Conservation (phyloP, 176 grass and related monocot genomes). For the Saccharum officinarum region DNA sequence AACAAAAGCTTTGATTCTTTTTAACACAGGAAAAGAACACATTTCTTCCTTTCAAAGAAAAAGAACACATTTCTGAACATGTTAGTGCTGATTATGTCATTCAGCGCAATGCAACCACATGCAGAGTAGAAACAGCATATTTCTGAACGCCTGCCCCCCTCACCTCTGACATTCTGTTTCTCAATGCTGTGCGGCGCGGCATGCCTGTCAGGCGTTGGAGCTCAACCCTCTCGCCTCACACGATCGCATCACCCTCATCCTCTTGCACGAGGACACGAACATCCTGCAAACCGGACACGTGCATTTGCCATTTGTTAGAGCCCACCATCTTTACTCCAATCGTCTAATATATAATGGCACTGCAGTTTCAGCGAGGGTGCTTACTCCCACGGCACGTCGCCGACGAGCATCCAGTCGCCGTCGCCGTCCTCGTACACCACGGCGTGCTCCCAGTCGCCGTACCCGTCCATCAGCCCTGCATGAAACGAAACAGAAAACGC, state of each 20-base stretch:
- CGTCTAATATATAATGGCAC: not conserved
- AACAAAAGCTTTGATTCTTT: not conserved
- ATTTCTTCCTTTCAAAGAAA: no score
- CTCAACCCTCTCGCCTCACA: constrained; percentile 76
- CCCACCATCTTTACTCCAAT: not conserved
- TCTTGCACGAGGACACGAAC: constrained; percentile 81
- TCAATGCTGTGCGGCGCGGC: not conserved
- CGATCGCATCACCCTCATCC: constrained; percentile 88
- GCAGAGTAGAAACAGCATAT: not conserved
- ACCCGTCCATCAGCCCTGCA: constrained; percentile 65
- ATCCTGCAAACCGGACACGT: constrained; percentile 40
- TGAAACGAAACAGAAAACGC: not conserved
- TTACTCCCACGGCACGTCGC: constrained; percentile 98
- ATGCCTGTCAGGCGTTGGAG: constrained; percentile 40
- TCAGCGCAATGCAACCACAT: not conserved
- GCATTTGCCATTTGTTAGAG: not conserved
- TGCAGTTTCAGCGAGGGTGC: not conserved
- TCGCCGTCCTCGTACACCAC: constrained; percentile 91
- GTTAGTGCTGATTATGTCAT: not conserved
- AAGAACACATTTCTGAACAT: not conserved
- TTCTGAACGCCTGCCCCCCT: not conserved
- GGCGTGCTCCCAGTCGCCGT: constrained; percentile 61
- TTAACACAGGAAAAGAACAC: not conserved
- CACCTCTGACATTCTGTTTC: not conserved
- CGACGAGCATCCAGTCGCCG: constrained; percentile 98